phyloP scores from a whole-genome alignment of 352 stramenopile species.

The Phytophthora uliginosa region DNA sequence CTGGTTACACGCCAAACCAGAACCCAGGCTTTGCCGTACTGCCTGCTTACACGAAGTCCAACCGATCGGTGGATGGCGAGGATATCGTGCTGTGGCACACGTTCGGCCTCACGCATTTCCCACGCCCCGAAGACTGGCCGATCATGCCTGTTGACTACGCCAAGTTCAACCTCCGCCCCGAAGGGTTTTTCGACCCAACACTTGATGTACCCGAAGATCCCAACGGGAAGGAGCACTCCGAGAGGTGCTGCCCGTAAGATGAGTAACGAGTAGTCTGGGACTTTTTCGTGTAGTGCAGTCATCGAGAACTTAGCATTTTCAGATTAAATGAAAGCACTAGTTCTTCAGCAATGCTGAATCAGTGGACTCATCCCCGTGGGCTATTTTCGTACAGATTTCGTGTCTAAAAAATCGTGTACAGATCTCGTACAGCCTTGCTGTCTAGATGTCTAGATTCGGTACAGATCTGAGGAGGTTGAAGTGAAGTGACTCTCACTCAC shows the following conservation, averaged over 20 bases:
- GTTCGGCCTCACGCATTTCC: constrained; percentile 77
- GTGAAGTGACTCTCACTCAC: too few species aligned
- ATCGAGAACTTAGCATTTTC: neutral
- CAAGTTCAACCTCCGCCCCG: constrained; percentile 70
- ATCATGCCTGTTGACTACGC: constrained; percentile 82
- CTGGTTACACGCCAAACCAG: constrained; percentile 79
- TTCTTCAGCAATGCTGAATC: too few species aligned
- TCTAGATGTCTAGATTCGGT: too few species aligned
- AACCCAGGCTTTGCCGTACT: constrained; percentile 56
- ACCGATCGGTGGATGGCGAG: constrained; percentile 66
- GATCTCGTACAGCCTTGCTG: too few species aligned
- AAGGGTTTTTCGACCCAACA: constrained; percentile 69
- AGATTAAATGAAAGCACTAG: neutral
- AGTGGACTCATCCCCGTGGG: too few species aligned
- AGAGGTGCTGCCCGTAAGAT: constrained; percentile 24
- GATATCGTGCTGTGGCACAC: constrained; percentile 82
- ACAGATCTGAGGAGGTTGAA: too few species aligned
- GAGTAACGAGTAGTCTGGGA: too few species aligned
- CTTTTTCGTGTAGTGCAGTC: neutral
- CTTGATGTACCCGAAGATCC: constrained; percentile 49
- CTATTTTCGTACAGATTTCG: too few species aligned
- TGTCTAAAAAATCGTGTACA: too few species aligned
- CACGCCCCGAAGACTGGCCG: constrained; percentile 77
- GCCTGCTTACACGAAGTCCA: constrained; percentile 55
- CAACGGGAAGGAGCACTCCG: constrained; percentile 46